Evolutionary conservation across 805 yeast genomes (phyloP), one percentile per base, ranked within the genome.

Genomic region (Yarrowia deformans): DNA sequence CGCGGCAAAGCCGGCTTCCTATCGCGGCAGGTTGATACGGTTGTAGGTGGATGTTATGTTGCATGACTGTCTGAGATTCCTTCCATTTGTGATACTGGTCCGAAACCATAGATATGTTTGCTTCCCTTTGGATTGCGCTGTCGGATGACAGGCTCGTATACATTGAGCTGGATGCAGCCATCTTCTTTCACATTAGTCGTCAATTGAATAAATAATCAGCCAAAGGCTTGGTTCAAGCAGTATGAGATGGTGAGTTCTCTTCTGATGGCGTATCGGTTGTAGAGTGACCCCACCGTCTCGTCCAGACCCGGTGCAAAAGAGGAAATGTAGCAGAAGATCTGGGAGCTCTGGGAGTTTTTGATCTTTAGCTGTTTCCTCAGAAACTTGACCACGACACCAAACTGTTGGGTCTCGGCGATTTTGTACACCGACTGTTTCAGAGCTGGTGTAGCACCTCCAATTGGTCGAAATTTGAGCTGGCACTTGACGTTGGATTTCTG

Each of bases 401-500:
- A 80, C n/a, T 80, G 77, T 73, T 83, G 86, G 29, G 79, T 74
- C 4, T 82, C 75, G 3, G 83, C 77, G 5, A 86, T 84, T 58
- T 77, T 81, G 70, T 83, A 83, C 14, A 82, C 80, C 2, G 78
- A 76, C n/a, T 85, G 85, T n/a, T 75, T 75, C 23, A 86, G 78
- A 1, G 80, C 76, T 0, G 83, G 83, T 0, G 88, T 82, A 0
- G 87, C 83, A 0, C 89, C 89, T 10, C 66, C 66, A 48, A 86
- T 83, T 5, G 89, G 83, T 69, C 81, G 80, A 70, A 86, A 82
- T 55, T 87, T 78, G 18, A 86, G 78, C 61, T 52, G 69, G 19
- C 56, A 50, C n/a, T 39, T 67, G 63, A 55, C 46, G 16, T 67
- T 55, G 19, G 64, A 69, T 12, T 56, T 37, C 32, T 55, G 35